Conservation (phyloP, 1,284 basidiomycete species). For the Anthracocystis setariae region DNA sequence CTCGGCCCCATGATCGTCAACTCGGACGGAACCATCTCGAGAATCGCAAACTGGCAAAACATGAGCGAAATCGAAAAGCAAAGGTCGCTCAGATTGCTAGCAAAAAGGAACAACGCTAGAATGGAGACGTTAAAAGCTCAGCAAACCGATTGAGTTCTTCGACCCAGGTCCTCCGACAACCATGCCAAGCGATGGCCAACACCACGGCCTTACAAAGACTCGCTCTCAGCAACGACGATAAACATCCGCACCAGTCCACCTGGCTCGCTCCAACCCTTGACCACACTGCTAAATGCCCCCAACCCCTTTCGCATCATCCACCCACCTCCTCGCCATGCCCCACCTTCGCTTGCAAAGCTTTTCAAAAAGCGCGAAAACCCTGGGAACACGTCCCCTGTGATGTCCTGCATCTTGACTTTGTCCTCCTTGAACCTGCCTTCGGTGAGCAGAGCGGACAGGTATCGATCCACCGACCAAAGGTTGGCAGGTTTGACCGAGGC, state of each 20-base stretch:
- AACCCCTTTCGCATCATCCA: slow-evolving; percentile 33
- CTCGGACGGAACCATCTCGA: slow-evolving; percentile 58
- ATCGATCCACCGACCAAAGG: slow-evolving; percentile 48
- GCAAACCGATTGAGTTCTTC: not conserved
- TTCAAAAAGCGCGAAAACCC: slow-evolving; percentile 58
- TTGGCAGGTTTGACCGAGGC: slow-evolving; percentile 38
- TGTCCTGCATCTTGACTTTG: slow-evolving; percentile 49
- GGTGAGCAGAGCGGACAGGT: slow-evolving; percentile 29
- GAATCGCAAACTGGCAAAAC: slow-evolving; percentile 55
- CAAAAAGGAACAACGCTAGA: slow-evolving; percentile 56
- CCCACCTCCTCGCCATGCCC: slow-evolving; percentile 52
- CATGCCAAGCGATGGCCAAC: too few species aligned
- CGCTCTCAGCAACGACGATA: slow-evolving; percentile 49
- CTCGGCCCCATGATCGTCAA: slow-evolving; percentile 61
- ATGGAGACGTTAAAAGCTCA: slow-evolving; percentile 26
- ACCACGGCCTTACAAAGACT: not conserved
- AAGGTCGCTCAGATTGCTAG: slow-evolving; percentile 50
- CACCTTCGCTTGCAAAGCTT: slow-evolving; percentile 42
- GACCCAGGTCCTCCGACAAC: too few species aligned
- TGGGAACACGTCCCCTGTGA: slow-evolving; percentile 57
- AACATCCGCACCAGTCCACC: slow-evolving; percentile 56
- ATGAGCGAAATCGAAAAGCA: slow-evolving; percentile 54
- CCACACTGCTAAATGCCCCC: slow-evolving; percentile 52
- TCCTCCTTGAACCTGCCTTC: slow-evolving; percentile 31
- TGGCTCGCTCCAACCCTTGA: slow-evolving; percentile 54